phyloP scores from a whole-genome alignment of 371 early-diverging fungal genomes.

The Conidiobolus incongruus region DNA sequence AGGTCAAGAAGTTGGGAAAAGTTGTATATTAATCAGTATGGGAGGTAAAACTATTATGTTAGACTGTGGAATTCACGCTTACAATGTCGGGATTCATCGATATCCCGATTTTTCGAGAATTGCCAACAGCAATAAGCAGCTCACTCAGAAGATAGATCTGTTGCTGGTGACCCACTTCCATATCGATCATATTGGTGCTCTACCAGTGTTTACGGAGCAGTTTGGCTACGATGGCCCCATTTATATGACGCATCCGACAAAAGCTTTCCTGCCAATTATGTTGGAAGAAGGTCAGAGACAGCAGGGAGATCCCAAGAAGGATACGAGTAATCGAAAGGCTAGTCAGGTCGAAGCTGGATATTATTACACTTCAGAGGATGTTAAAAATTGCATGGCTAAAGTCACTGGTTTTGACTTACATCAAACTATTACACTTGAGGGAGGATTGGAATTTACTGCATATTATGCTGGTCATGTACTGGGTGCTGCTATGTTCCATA shows the following conservation, averaged over 20 bases:
- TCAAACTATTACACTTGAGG: constrained; percentile 63
- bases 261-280: constrained; percentile 79
- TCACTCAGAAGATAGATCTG: constrained; percentile 68
- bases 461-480: constrained; percentile 97
- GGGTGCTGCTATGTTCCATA: constrained; percentile 95
- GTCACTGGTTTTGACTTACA: constrained; percentile 76
- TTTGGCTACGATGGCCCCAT: constrained; percentile 88
- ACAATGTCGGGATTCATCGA: constrained; percentile 81
- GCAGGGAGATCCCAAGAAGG: constrained; percentile 56
- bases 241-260: constrained; percentile 93
- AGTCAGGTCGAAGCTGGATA: too few relatives aligned
- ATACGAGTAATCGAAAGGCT: too few relatives aligned
- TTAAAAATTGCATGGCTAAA: constrained; percentile 74
- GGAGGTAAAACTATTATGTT: constrained; percentile 87
- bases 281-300: constrained; percentile 86
- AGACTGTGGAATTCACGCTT: constrained; percentile 99
- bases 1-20: constrained; percentile 79
- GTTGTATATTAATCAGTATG: constrained; percentile 75
- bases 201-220: constrained; percentile 90
- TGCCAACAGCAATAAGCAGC: constrained; percentile 55
- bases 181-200: constrained; percentile 91
- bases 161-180: constrained; percentile 93
- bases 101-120: constrained; percentile 97
- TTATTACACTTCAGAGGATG: constrained; percentile 68
- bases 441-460: constrained; percentile 63